Percentiles rank a stretch among this genome's conserved stretches.
Evolutionary conservation across 257 asterid genomes (phyloP).

Genomic region (Primulina huaijiensis): DNA sequence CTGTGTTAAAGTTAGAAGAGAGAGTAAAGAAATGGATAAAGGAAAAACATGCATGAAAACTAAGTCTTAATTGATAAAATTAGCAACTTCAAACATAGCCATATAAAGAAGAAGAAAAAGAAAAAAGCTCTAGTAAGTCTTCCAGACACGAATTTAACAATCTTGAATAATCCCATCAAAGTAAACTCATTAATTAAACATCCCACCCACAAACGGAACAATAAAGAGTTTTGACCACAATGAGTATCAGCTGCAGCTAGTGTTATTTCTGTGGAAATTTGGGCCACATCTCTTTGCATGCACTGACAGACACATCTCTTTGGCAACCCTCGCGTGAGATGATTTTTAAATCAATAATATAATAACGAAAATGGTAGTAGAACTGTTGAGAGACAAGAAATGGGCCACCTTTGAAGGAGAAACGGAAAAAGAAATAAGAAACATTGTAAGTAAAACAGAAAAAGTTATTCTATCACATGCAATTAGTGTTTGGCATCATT

Average conservation of each 20-base stretch:
- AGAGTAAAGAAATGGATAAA: constrained; percentile 21
- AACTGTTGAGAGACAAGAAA: background rate
- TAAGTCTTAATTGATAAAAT: background rate
- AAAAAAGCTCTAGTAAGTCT: constrained; percentile 10
- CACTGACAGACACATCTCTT: constrained; percentile 1
- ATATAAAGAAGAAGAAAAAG: constrained; percentile 7
- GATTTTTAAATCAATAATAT: background rate
- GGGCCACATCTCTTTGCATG: background rate
- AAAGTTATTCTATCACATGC: background rate
- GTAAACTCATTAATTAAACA: background rate
- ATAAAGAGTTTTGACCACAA: no score
- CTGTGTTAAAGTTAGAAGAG: constrained; percentile 41
- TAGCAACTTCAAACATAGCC: constrained; percentile 3
- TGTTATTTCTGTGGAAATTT: background rate
- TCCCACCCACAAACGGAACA: background rate
- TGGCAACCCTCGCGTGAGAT: background rate
- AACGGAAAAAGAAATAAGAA: background rate
- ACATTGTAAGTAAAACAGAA: background rate
- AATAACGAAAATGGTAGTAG: background rate
- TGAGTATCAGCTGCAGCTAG: constrained; percentile 2
- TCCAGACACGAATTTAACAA: constrained; percentile 14
- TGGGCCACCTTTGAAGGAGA: background rate
- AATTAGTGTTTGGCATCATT: background rate
- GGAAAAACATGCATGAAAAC: constrained; percentile 5
- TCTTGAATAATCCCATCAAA: background rate